Base-by-base conservation (phyloP, 331 rosid genomes). In the Erythrophleum ivorense region DNA sequence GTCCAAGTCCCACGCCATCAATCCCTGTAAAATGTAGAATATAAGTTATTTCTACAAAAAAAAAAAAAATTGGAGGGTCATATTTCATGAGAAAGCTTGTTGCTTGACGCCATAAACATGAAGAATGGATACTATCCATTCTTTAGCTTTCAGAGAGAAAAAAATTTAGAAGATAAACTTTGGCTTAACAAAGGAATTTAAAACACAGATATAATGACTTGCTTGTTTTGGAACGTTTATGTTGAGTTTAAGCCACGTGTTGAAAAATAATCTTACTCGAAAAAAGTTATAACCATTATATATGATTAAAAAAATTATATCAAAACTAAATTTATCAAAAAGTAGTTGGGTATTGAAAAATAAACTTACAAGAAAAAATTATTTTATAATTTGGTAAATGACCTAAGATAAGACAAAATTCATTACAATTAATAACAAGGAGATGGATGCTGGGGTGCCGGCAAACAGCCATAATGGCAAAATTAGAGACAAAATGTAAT, bases 1-100 rank as follows among this genome's bases (percentile, higher is more conserved):
- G 94, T 81, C 98, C 99, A 69, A 95, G 92, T 69, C 99, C 98
- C 77, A 88, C 85, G 21, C 98, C 96, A 80, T 91, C 95, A 81
- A 93, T 81, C 45, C 99, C 99, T 93, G 87, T 75, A 69, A 80
- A 60, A 81, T 73, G 71, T 65, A 81, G 46, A 75, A 64, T 49
- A 66, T 50, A 49, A 75, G 38, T 71, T 31, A 82, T 55, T 58
- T 13, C 49, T 71, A 78, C 73, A 16, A 63, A 57, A 3, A 53
- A 34, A 6, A 5, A n/a, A n/a, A n/a, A n/a, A n/a, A n/a, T 11
- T 36, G 40, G 40, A 21, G 69, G 48, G 41, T 75, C 54, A 19
- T 57, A 52, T 31, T 62, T 60, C 43, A 73, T 36, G 49, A 65
- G 72, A 70, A 41, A 63, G 57, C 15, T 55, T 38, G 71, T 62